phyloP scores from a whole-genome alignment of 2,329 filamentous ascomycete genomes.

The Coleophoma eucalyptorum region DNA sequence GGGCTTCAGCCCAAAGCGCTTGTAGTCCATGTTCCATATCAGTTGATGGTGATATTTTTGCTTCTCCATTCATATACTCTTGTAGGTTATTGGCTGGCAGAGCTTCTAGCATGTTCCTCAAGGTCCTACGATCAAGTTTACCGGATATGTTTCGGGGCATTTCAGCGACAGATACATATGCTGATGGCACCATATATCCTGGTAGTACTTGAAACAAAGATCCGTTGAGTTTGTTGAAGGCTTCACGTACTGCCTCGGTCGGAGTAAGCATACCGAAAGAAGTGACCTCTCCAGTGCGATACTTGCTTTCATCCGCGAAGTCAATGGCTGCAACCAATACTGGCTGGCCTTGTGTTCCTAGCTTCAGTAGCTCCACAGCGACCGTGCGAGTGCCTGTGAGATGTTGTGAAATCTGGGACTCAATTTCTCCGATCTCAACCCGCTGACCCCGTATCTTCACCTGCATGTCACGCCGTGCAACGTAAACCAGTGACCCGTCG shows the following conservation, averaged over 20 bases:
- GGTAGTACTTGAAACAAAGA: slow-evolving; percentile 19
- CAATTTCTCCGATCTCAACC: slow-evolving; percentile 59
- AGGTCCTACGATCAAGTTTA: slow-evolving; percentile 27
- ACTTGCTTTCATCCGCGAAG: background rate
- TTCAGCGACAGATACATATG: slow-evolving; percentile 23
- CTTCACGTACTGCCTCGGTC: slow-evolving; percentile 1
- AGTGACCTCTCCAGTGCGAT: background rate
- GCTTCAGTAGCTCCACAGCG: background rate
- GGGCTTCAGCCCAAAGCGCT: background rate
- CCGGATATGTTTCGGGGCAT: slow-evolving; percentile 23
- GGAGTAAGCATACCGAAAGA: background rate
- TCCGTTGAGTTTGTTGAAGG: background rate
- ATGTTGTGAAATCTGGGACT: slow-evolving; percentile 16
- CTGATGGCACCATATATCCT: slow-evolving; percentile 31
- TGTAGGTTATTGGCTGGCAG: background rate
- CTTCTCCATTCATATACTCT: background rate
- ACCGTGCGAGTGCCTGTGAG: background rate
- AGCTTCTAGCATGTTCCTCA: background rate
- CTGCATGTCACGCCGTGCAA: slow-evolving; percentile 60
- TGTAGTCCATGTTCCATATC: background rate
- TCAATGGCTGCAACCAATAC: slow-evolving; percentile 1
- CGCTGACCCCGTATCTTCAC: slow-evolving; percentile 62
- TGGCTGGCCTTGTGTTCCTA: background rate
- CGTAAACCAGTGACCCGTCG: slow-evolving; percentile 55
- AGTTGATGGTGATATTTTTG: background rate